Base-by-base conservation (phyloP, 805 yeast genomes). In the Zygosaccharomyces lentus region DNA sequence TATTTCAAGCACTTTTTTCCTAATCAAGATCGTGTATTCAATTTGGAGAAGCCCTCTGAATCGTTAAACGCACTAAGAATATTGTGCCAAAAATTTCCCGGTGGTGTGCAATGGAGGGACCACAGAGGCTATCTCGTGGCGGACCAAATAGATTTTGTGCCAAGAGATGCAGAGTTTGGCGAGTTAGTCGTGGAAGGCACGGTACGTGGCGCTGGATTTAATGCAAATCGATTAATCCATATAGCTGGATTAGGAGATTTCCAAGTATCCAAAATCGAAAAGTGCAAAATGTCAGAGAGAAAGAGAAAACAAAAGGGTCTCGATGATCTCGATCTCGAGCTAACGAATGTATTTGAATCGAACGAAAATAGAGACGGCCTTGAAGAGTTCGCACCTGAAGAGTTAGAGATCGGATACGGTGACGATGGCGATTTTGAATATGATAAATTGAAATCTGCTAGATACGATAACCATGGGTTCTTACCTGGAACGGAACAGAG, bases 171-270 rank as follows among this genome's bases (percentile, higher is more conserved):
- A 31, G 57, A 53, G 45, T 53, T 57, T 35, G 72, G 71, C 6
- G 58, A 69, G 24, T 61, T 89, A 31, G 77, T 77, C 6, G 76
- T 93, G 6, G 84, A 82, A 61, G 99, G 99, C 41, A 76, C 80
- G 4, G 88, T 87, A 4, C 78, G 99, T 64, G 99, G 98, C 45
- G 68, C 75, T 38, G 96, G 96, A 0, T 82, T 93, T 66, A 78
- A 81, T 53, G 78, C 85, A 2, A 80, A 90, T 62, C 75, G 89
- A 57, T 67, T 87, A 45, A 78, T 95, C 31, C 96, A 91, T 61
- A 70, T 95, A 26, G 96, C 96, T 3, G 96, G 90, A 1, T 73
- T 75, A 50, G 99, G 99, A 13, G 98, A 93, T 65, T 89, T 80
- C 69, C 88, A 84, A 64, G 65, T 93, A 17, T 81, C 77, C 39